A percentile compares a stretch with the other conserved stretches of the same genome.
These are phyloP conservation scores for Pseudopyricularia javanii DNA, from an alignment of 2,329 filamentous ascomycete genomes.

Conservation along the genomic window DNA sequence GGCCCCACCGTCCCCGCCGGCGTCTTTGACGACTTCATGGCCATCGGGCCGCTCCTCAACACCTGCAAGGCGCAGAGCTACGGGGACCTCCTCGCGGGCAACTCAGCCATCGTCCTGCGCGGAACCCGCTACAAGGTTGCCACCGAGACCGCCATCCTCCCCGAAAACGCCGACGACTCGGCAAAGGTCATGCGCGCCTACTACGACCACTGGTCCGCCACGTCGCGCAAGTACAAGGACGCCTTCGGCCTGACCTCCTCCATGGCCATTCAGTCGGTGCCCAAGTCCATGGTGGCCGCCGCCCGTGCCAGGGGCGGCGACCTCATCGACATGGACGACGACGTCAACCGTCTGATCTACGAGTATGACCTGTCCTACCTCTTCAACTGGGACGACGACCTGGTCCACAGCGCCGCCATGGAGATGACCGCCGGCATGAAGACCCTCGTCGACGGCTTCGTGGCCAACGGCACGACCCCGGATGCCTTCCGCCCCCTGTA, in stretches of 20 bases:
- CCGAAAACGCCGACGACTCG: conserved; percentile 2
- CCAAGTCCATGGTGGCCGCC: conserved; percentile 20
- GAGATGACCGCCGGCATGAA: not conserved
- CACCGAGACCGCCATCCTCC: conserved; percentile 6
- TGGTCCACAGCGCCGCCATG: not conserved
- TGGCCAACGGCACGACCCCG: not conserved
- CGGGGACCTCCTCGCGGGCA: conserved; percentile 13
- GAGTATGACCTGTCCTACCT: conserved; percentile 2
- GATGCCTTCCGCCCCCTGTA: conserved; percentile 26
- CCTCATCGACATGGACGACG: conserved; percentile 22
- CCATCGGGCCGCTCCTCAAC: conserved; percentile 28
- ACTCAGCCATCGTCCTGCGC: conserved; percentile 6
- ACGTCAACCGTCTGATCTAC: conserved; percentile 3
- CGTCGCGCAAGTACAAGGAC: conserved; percentile 15
- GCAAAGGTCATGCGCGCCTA: conserved; percentile 14
- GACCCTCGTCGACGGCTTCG: not conserved
- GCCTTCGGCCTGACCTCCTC: conserved; percentile 10
- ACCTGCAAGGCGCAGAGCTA: conserved; percentile 10
- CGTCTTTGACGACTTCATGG: conserved; percentile 44
- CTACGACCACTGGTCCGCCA: conserved; percentile 24
- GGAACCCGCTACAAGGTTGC: conserved; percentile 4
- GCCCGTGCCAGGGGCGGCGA: conserved; percentile 23
- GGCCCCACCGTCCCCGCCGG: conserved; percentile 36
- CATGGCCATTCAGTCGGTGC: conserved; percentile 23
- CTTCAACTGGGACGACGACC: not conserved